Evolutionary conservation across 2,329 filamentous ascomycete species (phyloP).

Genomic region (Colletotrichum simmondsii): DNA sequence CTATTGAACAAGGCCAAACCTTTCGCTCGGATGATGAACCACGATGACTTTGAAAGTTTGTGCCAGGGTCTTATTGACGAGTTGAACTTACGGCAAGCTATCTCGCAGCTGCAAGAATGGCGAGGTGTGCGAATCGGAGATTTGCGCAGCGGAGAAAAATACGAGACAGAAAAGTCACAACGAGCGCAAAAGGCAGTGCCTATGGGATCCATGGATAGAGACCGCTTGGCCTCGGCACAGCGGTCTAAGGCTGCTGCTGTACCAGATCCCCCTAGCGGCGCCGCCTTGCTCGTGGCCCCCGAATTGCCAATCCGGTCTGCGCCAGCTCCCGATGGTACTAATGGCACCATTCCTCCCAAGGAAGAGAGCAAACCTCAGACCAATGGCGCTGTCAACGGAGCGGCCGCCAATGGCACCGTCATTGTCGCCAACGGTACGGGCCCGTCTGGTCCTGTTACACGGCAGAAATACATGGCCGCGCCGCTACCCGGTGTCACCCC

Average conservation of each 20-base stretch:
- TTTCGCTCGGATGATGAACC: constrained; percentile 96
- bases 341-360: constrained; percentile 38
- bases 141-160: constrained; percentile 88
- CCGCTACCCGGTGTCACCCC: constrained; percentile 71
- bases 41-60: constrained; percentile 87
- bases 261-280: constrained; percentile 78
- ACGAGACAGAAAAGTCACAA: constrained; percentile 86
- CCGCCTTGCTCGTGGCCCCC: constrained; percentile 80
- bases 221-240: constrained; percentile 76
- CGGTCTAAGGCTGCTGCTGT: constrained; percentile 72
- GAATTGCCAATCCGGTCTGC: constrained; percentile 75
- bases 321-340: constrained; percentile 43
- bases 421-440: constrained; percentile 48
- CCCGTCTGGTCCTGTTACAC: constrained; percentile 45
- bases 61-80: constrained; percentile 90
- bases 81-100: constrained; percentile 89
- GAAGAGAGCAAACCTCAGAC: constrained; percentile 62
- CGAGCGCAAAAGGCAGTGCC: constrained; percentile 77
- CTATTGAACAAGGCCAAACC: constrained; percentile 93
- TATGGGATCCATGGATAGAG: constrained; percentile 86
- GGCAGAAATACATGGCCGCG: constrained; percentile 64
- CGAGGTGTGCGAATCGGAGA: constrained; percentile 85
- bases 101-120: constrained; percentile 94
- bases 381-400: constrained; percentile 64
- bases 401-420: constrained; percentile 54